These are phyloP conservation scores for Hyaloscypha hepaticicola DNA, from an alignment of 495 filamentous ascomycete species.

Conservation along the genomic window DNA sequence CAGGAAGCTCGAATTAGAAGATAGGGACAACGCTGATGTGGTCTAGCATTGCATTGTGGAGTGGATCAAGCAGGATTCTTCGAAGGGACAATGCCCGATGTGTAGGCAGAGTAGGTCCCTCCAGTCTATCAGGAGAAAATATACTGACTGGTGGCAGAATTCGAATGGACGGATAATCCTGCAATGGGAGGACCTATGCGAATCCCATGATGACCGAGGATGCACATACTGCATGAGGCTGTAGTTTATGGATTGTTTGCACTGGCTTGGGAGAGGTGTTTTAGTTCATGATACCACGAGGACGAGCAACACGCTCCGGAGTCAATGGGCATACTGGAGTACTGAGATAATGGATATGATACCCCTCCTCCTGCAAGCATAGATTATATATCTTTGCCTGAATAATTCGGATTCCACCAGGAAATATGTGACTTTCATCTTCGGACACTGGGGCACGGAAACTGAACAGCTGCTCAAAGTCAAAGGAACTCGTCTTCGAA, in stretches of 20 bases:
- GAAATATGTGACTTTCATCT: too few species aligned
- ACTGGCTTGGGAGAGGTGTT: neutral
- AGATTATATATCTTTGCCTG: too few species aligned
- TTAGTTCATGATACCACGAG: neutral
- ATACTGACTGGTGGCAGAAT: conserved; percentile 22
- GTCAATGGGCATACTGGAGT: neutral
- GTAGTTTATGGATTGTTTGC: neutral
- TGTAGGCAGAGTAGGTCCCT: conserved; percentile 82
- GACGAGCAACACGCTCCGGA: neutral
- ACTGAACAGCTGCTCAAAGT: too few species aligned
- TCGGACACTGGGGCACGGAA: too few species aligned
- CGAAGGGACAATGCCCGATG: conserved; percentile 96
- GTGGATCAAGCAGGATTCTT: conserved; percentile 93
- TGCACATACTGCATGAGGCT: neutral
- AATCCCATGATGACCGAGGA: neutral
- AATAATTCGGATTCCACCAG: too few species aligned
- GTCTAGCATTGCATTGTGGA: conserved; percentile 87
- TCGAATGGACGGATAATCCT: conserved; percentile 26
- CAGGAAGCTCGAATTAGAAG: conserved; percentile 22
- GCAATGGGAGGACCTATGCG: neutral
- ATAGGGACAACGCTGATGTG: conserved; percentile 22
- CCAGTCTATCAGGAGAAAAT: neutral
- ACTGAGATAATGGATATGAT: neutral
- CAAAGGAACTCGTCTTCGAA: too few species aligned
- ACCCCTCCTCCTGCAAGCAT: neutral